Evolutionary conservation across 495 filamentous ascomycete species (phyloP).

Genomic region (Neurospora sp.): DNA sequence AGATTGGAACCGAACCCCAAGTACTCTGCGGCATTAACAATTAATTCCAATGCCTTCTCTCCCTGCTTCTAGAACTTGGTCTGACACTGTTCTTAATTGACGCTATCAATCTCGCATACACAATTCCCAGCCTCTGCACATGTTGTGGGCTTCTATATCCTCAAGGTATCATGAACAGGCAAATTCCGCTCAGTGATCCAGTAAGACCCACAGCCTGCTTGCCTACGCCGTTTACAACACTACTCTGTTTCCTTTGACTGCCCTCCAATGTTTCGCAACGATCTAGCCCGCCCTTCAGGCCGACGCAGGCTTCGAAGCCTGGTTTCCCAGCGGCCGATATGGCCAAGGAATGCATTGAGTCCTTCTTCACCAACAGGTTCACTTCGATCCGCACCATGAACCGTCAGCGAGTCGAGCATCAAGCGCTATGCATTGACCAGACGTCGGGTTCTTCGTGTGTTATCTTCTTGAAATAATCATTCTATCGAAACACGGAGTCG

Average conservation of each 20-base stretch:
- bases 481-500: neutral
- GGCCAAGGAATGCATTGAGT: neutral
- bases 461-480: neutral
- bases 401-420: neutral
- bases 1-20: neutral
- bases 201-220: neutral
- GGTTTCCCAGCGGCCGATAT: neutral
- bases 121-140: neutral
- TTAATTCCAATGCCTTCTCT: neutral
- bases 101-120: neutral
- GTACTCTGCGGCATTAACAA: neutral
- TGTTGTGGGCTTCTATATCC: too few species aligned
- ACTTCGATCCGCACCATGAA: neutral
- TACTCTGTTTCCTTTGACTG: neutral
- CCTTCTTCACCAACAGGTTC: neutral
- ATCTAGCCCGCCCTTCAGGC: neutral
- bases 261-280: neutral
- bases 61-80: neutral
- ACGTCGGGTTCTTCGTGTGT: neutral
- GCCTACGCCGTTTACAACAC: neutral
- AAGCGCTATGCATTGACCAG: neutral
- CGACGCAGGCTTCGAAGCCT: too few species aligned
- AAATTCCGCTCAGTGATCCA: neutral
- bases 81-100: neutral
- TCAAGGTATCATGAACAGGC: neutral